phyloP scores from a whole-genome alignment of 176 grass and related monocot genomes.

The Lolium multiflorum region DNA sequence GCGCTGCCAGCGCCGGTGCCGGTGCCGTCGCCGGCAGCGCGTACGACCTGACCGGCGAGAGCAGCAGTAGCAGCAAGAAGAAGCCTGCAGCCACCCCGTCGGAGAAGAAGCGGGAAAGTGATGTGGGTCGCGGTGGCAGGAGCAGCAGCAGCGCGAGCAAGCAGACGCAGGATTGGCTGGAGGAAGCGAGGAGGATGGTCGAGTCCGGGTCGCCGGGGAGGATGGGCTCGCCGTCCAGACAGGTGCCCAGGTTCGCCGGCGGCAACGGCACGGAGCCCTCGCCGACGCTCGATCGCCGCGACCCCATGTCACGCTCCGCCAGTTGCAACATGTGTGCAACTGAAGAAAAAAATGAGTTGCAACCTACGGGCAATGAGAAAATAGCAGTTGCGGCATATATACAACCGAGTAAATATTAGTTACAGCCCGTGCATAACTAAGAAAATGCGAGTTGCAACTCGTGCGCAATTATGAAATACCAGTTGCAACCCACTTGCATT shows the following conservation, averaged over 20 bases:
- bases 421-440: no score
- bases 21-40: background rate
- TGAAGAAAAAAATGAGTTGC: no score
- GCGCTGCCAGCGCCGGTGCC: background rate
- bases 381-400: no score
- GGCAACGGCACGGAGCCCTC: conserved; percentile 38
- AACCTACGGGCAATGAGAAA: no score
- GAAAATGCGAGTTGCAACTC: no score
- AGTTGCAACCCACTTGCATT: no score
- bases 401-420: no score
- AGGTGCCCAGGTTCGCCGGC: conserved; percentile 56
- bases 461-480: no score
- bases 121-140: background rate
- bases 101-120: conserved; percentile 38
- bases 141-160: conserved; percentile 40
- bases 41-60: conserved; percentile 53
- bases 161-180: conserved; percentile 70
- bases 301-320: conserved; percentile 72
- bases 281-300: conserved; percentile 61
- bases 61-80: conserved; percentile 32
- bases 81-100: background rate
- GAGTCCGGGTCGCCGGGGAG: conserved; percentile 48
- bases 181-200: conserved; percentile 68
- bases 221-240: conserved; percentile 55
- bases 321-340: no score